A percentile compares a stretch with the other conserved stretches of the same genome.
Conservation (phyloP, 163 green algal species). For the Chloromonas sp. region DNA sequence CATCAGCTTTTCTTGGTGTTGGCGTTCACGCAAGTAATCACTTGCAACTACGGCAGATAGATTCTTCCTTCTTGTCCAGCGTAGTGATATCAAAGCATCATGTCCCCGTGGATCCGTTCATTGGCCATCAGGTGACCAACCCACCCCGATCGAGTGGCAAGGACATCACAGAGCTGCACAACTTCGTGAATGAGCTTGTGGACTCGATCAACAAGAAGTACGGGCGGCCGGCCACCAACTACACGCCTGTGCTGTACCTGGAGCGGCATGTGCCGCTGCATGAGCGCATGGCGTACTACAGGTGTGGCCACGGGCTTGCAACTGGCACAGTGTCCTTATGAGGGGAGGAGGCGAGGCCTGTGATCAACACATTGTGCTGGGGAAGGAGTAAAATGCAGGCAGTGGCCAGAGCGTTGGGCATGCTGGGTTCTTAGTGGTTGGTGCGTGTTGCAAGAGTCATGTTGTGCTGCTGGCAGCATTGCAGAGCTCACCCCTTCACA, state of each 20-base stretch:
- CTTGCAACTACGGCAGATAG: too few species aligned
- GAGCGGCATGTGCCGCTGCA: conserved; percentile 85
- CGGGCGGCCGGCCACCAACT: conserved; percentile 19
- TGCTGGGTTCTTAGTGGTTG: too few species aligned
- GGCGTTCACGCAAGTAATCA: too few species aligned
- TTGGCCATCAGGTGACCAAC: conserved; percentile 62
- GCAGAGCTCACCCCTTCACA: too few species aligned
- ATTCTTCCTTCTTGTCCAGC: too few species aligned
- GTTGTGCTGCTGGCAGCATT: too few species aligned
- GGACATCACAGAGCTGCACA: conserved; percentile 82
- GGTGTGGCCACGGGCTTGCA: conserved; percentile 8
- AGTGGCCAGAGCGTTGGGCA: too few species aligned
- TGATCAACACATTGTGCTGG: too few species aligned
- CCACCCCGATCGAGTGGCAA: conserved; percentile 56
- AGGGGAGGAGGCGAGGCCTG: background rate
- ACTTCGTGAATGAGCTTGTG: conserved; percentile 46
- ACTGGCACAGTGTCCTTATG: background rate
- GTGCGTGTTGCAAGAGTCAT: too few species aligned
- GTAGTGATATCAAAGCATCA: background rate
- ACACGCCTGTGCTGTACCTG: conserved; percentile 62
- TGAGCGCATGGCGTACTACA: conserved; percentile 90
- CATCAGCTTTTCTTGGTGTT: too few species aligned
- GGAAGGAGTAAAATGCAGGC: too few species aligned
- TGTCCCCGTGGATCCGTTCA: background rate
- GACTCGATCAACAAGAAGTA: conserved; percentile 42